Evolutionary conservation across 2,329 filamentous ascomycete genomes (phyloP), one percentile per base, ranked within the genome.

Genomic region (Exophiala viscosa): DNA sequence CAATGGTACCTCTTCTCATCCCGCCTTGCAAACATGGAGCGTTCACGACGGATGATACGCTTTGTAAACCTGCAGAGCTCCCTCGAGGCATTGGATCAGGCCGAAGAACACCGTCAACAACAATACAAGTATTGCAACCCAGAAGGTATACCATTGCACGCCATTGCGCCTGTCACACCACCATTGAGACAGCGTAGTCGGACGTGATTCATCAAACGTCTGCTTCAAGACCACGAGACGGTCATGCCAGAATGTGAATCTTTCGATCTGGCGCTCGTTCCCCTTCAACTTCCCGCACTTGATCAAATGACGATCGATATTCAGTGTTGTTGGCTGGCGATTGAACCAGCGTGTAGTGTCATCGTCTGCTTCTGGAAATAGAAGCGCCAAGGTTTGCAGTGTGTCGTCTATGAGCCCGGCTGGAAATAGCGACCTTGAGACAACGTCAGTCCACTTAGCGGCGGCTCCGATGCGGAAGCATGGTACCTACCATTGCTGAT

Each of bases 171-270:
- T 52, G 44, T 69, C 67, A 49, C 64, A 56, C 64, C 66, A 67
- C 60, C 62, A 68, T 40, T 69, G 64, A 70, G 61, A 62, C 1
- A 76, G 34, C 0, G 63, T 69, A 23, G 59, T 59, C 6, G 71
- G 66, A 43, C 64, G 52, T 3, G 70, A 54, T 53, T 76, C 65
- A 55, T 77, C 67, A 41, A 72, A 72, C 13, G 62, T 64, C 46
- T 75, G 67, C 60, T 76, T 75, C 2, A 77, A 55, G 1, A 71
- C 68, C 1, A 73, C 64, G 0, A 78, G 60, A 0, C 70, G 66
- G 38, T 78, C 72, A 18, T 67, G 66, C 74, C 75, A 77, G 59
- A 68, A 71, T 0, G 40, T 47, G 49, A 73, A 73, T 1, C 60
- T 60, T 13, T 67, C 64, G 5, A 72, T 63, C 15, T 44, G n/a